Conservation (phyloP, 1,139 yeast species). For the Debaryomyces subglobosus region DNA sequence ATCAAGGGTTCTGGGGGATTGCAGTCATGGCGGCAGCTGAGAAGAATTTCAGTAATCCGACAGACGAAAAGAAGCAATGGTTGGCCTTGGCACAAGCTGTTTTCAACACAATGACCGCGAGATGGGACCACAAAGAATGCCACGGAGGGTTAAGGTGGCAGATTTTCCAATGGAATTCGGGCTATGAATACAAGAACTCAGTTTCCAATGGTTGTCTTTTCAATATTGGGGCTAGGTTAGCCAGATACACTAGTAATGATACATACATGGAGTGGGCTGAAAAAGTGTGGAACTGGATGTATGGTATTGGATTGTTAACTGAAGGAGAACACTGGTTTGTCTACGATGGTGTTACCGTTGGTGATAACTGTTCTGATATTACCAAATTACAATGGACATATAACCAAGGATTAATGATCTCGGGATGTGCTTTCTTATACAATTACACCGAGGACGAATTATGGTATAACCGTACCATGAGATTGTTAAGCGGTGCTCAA, state of each 20-base stretch:
- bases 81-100: conserved; percentile 75
- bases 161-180: conserved; percentile 91
- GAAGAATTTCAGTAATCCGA: conserved; percentile 69
- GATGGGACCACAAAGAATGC: conserved; percentile 82
- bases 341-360: conserved; percentile 77
- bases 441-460: conserved; percentile 66
- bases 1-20: conserved; percentile 90
- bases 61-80: conserved; percentile 52
- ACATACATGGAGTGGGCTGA: conserved; percentile 82
- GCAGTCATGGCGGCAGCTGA: conserved; percentile 86
- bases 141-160: conserved; percentile 96
- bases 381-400: conserved; percentile 81
- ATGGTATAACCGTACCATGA: conserved; percentile 68
- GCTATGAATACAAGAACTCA: conserved; percentile 89
- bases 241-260: conserved; percentile 75
- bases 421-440: conserved; percentile 84
- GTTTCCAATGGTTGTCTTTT: conserved; percentile 91
- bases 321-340: conserved; percentile 54
- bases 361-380: conserved; percentile 61
- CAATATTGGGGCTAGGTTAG: conserved; percentile 84
- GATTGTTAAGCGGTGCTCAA: conserved; percentile 54
- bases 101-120: conserved; percentile 82
- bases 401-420: conserved; percentile 77
- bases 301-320: conserved; percentile 56
- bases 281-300: conserved; percentile 81